These are phyloP conservation scores for Malus sieversii DNA, from an alignment of 306 rosid species.

Conservation along the genomic window DNA sequence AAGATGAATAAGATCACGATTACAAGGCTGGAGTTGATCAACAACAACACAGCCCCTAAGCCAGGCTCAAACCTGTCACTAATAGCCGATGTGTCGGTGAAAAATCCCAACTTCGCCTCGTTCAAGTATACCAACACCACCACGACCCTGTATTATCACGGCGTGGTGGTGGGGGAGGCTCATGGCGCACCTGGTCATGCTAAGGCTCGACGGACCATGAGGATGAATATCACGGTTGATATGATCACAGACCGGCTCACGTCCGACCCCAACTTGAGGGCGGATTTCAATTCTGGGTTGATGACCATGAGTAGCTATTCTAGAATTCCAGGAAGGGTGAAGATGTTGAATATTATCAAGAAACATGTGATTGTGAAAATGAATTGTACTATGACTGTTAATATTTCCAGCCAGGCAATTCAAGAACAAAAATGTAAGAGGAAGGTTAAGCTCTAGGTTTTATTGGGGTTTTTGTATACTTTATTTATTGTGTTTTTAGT, in stretches of 20 bases:
- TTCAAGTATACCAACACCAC: conserved; percentile 54
- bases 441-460: conserved; percentile 35
- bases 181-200: conserved; percentile 44
- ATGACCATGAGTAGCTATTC: conserved; percentile 45
- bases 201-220: conserved; percentile 33
- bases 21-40: conserved; percentile 29
- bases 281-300: conserved; percentile 30
- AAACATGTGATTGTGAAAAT: conserved; percentile 52
- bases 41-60: conserved; percentile 19
- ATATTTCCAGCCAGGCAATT: conserved; percentile 34
- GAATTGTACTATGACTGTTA: conserved; percentile 40
- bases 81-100: conserved; percentile 43
- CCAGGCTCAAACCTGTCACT: conserved; percentile 43
- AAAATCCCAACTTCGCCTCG: conserved; percentile 50
- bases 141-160: conserved; percentile 37
- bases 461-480: too few species aligned
- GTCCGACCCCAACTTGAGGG: conserved; percentile 14
- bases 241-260: conserved; percentile 25
- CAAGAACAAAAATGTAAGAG: conserved; percentile 42
- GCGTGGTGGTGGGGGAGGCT: conserved; percentile 44
- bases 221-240: conserved; percentile 47
- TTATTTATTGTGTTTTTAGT: too few species aligned
- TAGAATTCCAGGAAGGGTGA: conserved; percentile 52
- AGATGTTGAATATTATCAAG: conserved; percentile 34
- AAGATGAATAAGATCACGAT: conserved; percentile 35